These are phyloP conservation scores for Vigna reflexopilosa DNA, from an alignment of 306 rosid genomes.

Conservation along the genomic window DNA sequence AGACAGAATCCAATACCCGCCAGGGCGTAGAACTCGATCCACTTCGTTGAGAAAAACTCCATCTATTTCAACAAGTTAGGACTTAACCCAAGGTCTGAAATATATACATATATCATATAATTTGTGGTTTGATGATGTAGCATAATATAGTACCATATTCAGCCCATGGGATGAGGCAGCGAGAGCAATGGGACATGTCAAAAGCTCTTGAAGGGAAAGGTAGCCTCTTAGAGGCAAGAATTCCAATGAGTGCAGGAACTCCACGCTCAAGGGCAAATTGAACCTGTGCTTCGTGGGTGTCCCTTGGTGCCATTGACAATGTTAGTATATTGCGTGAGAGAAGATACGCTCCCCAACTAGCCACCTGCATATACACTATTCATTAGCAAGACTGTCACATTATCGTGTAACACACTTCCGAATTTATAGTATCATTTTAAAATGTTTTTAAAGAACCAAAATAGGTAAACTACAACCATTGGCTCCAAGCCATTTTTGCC, in stretches of 20 bases:
- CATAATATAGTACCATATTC: constrained; percentile 42
- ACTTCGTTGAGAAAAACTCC: constrained; percentile 73
- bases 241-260: constrained; percentile 75
- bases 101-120: neutral
- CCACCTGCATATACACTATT: constrained; percentile 56
- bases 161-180: constrained; percentile 87
- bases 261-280: constrained; percentile 86
- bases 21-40: constrained; percentile 80
- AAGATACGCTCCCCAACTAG: constrained; percentile 91
- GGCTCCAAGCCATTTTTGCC: neutral
- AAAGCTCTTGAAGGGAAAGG: constrained; percentile 87
- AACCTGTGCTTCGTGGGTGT: constrained; percentile 84
- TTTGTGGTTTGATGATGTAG: neutral
- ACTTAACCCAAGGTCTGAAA: neutral
- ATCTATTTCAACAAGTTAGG: constrained; percentile 45
- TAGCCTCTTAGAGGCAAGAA: constrained; percentile 70
- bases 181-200: constrained; percentile 87
- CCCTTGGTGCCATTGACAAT: constrained; percentile 77
- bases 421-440: neutral
- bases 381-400: neutral
- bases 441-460: neutral
- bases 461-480: neutral
- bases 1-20: constrained; percentile 83
- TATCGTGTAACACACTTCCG: neutral
- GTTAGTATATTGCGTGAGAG: constrained; percentile 61